Conservation (phyloP, 2,329 filamentous ascomycete species). For the Venturia nashicola region DNA sequence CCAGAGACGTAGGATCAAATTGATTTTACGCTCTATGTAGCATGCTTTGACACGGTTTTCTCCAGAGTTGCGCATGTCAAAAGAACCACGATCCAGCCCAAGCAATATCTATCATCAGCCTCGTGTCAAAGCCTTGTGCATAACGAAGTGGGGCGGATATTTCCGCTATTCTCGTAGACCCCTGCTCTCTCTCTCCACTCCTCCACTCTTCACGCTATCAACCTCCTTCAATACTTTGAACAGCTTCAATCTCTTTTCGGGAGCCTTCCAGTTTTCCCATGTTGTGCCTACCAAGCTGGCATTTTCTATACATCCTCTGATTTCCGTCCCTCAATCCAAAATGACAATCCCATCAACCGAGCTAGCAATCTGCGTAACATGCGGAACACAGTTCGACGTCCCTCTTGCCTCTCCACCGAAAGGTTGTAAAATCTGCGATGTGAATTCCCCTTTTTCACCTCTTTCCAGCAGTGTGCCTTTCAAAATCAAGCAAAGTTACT, state of each 20-base stretch:
- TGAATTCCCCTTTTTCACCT: slow-evolving; percentile 20
- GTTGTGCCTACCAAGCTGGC: not conserved
- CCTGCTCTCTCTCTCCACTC: not conserved
- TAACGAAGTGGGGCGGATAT: not conserved
- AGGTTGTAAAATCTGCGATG: slow-evolving; percentile 60
- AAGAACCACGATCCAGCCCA: not conserved
- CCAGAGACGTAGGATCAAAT: not conserved
- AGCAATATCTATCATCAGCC: not conserved
- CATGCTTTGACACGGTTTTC: not conserved
- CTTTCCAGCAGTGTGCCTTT: no score
- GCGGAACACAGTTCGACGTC: slow-evolving; percentile 56
- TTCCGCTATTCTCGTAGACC: not conserved
- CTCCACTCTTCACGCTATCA: not conserved
- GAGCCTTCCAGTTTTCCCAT: not conserved
- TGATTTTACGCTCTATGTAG: not conserved
- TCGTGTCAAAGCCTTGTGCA: not conserved
- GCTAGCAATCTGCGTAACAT: slow-evolving; percentile 52
- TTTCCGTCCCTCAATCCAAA: not conserved
- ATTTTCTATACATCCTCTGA: not conserved
- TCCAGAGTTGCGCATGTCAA: not conserved
- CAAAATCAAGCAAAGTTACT: no score
- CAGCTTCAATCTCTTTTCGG: not conserved
- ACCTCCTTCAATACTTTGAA: not conserved
- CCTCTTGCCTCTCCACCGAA: slow-evolving; percentile 35
- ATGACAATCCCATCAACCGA: slow-evolving; percentile 19